Evolutionary conservation across 176 grass and related monocot genomes (phyloP).

Genomic region (Triticum turgidum): DNA sequence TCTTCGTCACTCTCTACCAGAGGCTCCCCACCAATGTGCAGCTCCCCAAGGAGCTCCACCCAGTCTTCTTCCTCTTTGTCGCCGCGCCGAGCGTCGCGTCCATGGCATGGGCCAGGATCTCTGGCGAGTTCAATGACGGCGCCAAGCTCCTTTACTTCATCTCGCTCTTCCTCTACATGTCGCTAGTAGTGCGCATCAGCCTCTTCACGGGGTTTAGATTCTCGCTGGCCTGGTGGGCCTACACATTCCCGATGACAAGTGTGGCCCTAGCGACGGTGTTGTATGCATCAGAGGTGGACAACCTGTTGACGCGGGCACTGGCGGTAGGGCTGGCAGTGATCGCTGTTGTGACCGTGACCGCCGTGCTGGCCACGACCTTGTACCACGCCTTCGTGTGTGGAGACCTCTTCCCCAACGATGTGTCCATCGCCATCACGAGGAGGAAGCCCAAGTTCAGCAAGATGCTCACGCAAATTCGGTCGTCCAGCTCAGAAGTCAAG

Average conservation of each 20-base stretch:
- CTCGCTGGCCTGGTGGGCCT: slow-evolving; percentile 82
- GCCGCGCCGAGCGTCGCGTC: slow-evolving; percentile 44
- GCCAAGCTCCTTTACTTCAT: slow-evolving; percentile 70
- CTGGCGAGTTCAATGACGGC: neutral
- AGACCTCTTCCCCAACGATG: slow-evolving; percentile 38
- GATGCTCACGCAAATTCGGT: neutral
- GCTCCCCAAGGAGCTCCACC: slow-evolving; percentile 64
- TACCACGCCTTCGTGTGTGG: slow-evolving; percentile 6
- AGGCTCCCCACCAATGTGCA: slow-evolving; percentile 42
- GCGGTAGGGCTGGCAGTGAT: neutral
- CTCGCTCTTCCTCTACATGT: slow-evolving; percentile 72
- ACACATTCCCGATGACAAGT: slow-evolving; percentile 75
- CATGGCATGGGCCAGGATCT: slow-evolving; percentile 54
- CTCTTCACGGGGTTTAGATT: slow-evolving; percentile 27
- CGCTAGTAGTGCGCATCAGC: slow-evolving; percentile 51
- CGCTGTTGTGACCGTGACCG: slow-evolving; percentile 51
- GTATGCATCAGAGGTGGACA: neutral
- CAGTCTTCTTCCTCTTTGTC: slow-evolving; percentile 57
- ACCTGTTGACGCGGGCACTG: neutral
- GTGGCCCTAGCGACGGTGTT: slow-evolving; percentile 52
- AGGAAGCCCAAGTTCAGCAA: neutral
- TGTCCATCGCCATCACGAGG: neutral
- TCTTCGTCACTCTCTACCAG: slow-evolving; percentile 73
- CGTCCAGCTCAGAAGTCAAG: neutral
- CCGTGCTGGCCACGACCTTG: slow-evolving; percentile 40